phyloP scores from a whole-genome alignment of 108 stramenopile genomes.

The Nitzschia sp. region DNA sequence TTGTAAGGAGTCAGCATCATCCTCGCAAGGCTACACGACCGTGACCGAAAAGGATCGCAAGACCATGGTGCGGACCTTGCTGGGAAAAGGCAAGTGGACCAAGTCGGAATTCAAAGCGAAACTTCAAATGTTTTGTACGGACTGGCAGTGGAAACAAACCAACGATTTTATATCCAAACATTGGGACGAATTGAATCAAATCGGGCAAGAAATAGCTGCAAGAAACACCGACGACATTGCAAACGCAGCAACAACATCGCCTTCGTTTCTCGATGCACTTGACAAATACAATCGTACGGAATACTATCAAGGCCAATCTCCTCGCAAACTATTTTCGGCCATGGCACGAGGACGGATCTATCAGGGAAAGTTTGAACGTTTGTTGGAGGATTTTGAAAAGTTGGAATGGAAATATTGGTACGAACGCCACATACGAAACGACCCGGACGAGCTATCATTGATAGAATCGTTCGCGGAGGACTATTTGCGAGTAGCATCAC shows the following conservation, averaged over 20 bases:
- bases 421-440: background rate
- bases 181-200: background rate
- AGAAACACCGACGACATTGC: background rate
- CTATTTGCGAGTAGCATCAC: background rate
- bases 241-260: background rate
- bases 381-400: slow-evolving; percentile 4
- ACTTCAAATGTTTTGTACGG: background rate
- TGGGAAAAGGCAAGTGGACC: background rate
- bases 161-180: background rate
- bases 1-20: too few relatives aligned
- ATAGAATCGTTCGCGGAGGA: background rate
- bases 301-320: background rate
- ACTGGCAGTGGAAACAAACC: background rate
- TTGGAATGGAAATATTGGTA: background rate
- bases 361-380: slow-evolving; percentile 5
- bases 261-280: slow-evolving; percentile 5
- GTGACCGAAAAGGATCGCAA: slow-evolving; percentile 6
- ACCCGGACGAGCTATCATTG: background rate
- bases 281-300: background rate
- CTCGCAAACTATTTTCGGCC: slow-evolving; percentile 8
- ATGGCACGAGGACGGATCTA: slow-evolving; percentile 10
- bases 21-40: background rate
- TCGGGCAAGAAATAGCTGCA: background rate
- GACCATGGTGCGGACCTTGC: background rate
- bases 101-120: background rate